Conservation (phyloP, 2,329 filamentous ascomycete genomes). For the Fusarium pseudograminearum region DNA sequence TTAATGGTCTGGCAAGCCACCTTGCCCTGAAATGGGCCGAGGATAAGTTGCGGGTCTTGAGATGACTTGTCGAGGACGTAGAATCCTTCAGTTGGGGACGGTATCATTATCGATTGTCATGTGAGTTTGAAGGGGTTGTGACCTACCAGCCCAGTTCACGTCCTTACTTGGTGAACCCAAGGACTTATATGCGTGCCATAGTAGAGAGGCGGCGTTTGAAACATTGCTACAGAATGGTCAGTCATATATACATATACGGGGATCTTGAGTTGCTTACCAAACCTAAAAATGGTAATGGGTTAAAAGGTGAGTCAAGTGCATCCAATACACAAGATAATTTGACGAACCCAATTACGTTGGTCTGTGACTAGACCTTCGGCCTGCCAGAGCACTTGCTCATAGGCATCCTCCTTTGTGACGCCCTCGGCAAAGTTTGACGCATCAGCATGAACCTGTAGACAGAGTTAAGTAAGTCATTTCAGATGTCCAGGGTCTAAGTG, state of each 20-base stretch:
- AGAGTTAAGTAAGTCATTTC: conserved; percentile 13
- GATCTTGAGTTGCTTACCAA: conserved; percentile 38
- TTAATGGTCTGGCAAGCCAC: conserved; percentile 82
- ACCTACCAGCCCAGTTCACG: conserved; percentile 80
- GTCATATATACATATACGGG: background rate
- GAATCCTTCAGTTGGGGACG: conserved; percentile 66
- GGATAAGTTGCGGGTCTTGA: conserved; percentile 69
- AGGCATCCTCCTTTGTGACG: conserved; percentile 77
- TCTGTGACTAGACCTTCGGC: conserved; percentile 76
- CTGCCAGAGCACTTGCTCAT: conserved; percentile 78
- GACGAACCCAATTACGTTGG: conserved; percentile 82
- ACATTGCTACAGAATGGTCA: conserved; percentile 71
- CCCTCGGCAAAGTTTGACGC: conserved; percentile 77
- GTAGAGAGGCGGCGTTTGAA: conserved; percentile 77
- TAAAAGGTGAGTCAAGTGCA: conserved; percentile 31
- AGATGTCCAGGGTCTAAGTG: background rate
- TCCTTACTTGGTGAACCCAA: conserved; percentile 72
- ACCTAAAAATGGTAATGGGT: conserved; percentile 35
- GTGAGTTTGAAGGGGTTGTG: background rate
- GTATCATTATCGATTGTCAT: conserved; percentile 18
- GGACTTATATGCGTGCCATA: conserved; percentile 85
- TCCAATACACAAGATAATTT: conserved; percentile 1
- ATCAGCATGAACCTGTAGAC: conserved; percentile 77
- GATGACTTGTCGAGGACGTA: conserved; percentile 72
- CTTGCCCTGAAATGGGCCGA: conserved; percentile 85